Evolutionary conservation across 805 yeast genomes (phyloP).

Genomic region (Saturnispora kantuleensis): DNA sequence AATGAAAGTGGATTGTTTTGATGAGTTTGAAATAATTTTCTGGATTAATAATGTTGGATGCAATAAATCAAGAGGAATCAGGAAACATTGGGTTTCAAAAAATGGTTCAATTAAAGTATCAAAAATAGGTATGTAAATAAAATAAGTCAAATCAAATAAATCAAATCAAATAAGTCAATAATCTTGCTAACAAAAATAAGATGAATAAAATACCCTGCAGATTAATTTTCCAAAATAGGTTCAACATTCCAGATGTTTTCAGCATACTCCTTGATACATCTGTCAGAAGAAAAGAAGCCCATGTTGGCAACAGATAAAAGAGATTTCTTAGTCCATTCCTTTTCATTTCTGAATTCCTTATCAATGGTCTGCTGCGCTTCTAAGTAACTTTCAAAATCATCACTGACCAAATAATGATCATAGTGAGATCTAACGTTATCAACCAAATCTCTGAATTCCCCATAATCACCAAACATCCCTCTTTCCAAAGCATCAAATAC

Average conservation of each 20-base stretch:
- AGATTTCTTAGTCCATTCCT: slow-evolving; percentile 68
- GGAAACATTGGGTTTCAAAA: too few relatives aligned
- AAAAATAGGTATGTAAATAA: too few relatives aligned
- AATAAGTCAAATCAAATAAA: too few relatives aligned
- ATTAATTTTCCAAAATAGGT: slow-evolving; percentile 33
- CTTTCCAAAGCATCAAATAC: slow-evolving; percentile 61
- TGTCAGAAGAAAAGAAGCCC: slow-evolving; percentile 87
- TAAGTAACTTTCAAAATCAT: slow-evolving; percentile 80
- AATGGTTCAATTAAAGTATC: too few relatives aligned
- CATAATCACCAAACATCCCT: slow-evolving; percentile 61
- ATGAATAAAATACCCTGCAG: slow-evolving; percentile 23
- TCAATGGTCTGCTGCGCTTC: slow-evolving; percentile 75
- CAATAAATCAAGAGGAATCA: too few relatives aligned
- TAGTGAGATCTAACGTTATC: slow-evolving; percentile 66
- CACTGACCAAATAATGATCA: slow-evolving; percentile 78
- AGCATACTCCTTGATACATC: slow-evolving; percentile 88
- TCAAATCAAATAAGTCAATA: neutral
- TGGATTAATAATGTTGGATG: too few relatives aligned
- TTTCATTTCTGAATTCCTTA: slow-evolving; percentile 50
- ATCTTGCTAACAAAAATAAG: slow-evolving; percentile 17
- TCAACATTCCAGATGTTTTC: slow-evolving; percentile 90
- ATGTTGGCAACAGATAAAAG: slow-evolving; percentile 78
- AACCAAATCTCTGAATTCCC: slow-evolving; percentile 56
- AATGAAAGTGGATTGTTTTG: too few relatives aligned
- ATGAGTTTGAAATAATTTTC: too few relatives aligned